Percentiles rank a stretch among this genome's conserved stretches.
phyloP scores from a whole-genome alignment of 2,329 filamentous ascomycete species.

The Dactylellina leptospora region DNA sequence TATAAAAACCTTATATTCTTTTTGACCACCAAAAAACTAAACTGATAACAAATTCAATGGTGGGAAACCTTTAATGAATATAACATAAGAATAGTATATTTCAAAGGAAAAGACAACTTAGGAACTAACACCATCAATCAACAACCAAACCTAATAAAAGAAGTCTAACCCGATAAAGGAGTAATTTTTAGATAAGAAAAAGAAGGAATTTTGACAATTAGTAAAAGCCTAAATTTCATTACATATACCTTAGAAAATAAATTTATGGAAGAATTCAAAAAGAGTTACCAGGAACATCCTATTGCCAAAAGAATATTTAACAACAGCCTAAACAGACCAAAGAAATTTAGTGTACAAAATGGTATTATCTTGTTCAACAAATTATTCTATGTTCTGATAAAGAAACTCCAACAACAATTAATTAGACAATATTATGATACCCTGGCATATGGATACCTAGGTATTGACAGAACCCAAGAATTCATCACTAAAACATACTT shows the following conservation, averaged over 20 bases:
- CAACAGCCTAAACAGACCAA: slow-evolving; percentile 3
- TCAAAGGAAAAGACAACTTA: not conserved
- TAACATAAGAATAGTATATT: slow-evolving; percentile 9
- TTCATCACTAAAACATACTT: not conserved
- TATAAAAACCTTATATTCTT: not conserved
- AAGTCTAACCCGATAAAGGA: not conserved
- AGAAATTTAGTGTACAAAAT: not conserved
- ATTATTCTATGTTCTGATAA: not conserved
- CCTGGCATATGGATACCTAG: slow-evolving; percentile 26
- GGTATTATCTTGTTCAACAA: slow-evolving; percentile 1
- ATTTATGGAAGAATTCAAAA: not conserved
- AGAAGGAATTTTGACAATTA: slow-evolving; percentile 8
- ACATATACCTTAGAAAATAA: not conserved
- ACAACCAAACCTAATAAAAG: slow-evolving; percentile 9
- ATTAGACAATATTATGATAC: slow-evolving; percentile 19
- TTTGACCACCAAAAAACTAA: not conserved
- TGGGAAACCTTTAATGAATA: not conserved
- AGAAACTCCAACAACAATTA: not conserved
- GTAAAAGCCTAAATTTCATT: not conserved
- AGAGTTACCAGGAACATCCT: slow-evolving; percentile 5
- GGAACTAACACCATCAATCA: not conserved
- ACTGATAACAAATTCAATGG: not conserved
- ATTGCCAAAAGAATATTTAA: slow-evolving; percentile 18
- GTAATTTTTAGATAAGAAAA: not conserved
- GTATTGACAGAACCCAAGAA: slow-evolving; percentile 52